These are phyloP conservation scores for Verticillium klebahnii DNA, from an alignment of 2,329 filamentous ascomycete species.

Conservation along the genomic window DNA sequence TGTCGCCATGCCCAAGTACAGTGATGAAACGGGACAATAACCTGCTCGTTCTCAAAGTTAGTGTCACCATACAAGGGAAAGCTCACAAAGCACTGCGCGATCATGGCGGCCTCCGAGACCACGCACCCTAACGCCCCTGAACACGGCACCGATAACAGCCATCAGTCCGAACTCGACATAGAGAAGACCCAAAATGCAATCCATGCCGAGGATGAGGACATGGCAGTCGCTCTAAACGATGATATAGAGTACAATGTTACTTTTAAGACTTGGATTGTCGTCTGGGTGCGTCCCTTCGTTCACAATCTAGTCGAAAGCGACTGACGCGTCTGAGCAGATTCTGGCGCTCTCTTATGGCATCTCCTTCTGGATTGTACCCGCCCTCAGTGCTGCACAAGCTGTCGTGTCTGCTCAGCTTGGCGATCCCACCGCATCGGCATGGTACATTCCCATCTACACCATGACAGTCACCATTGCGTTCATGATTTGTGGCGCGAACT, in stretches of 20 bases:
- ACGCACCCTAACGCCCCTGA: neutral
- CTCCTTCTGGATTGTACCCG: conserved; percentile 32
- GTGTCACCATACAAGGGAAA: no score
- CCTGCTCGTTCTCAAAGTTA: no score
- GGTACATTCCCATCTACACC: conserved; percentile 30
- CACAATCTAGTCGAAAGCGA: neutral
- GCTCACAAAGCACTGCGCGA: neutral
- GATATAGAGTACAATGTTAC: conserved; percentile 33
- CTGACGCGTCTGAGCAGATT: conserved; percentile 16
- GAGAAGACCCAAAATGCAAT: conserved; percentile 10
- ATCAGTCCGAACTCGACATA: conserved; percentile 1
- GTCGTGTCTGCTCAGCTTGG: conserved; percentile 27
- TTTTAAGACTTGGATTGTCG: conserved; percentile 34
- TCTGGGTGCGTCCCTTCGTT: conserved; percentile 14
- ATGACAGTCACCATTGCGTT: conserved; percentile 36
- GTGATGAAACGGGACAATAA: neutral
- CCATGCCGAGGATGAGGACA: conserved; percentile 9
- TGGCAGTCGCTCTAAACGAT: conserved; percentile 19
- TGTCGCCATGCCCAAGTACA: neutral
- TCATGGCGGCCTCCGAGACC: neutral
- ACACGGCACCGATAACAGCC: neutral
- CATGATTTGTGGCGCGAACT: conserved; percentile 36
- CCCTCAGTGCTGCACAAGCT: conserved; percentile 22
- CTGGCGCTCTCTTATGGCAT: conserved; percentile 29
- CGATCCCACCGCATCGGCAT: conserved; percentile 23